These are phyloP conservation scores for Capillidium heterosporum DNA, from an alignment of 371 early-diverging fungal genomes.

Conservation along the genomic window DNA sequence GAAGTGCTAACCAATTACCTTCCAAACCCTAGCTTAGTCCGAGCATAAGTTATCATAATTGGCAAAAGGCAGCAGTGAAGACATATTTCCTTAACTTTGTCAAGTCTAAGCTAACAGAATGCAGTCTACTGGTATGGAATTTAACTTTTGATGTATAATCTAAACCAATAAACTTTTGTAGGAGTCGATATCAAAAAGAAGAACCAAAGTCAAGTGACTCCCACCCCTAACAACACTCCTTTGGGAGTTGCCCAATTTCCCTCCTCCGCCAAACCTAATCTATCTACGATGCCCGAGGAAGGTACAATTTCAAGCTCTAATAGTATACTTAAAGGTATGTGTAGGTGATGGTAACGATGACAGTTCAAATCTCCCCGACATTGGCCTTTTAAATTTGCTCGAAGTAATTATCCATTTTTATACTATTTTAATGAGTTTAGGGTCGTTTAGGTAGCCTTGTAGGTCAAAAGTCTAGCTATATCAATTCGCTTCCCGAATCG, in stretches of 20 bases:
- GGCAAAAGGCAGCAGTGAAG: too few relatives aligned
- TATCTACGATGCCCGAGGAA: constrained; percentile 23
- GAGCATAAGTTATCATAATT: too few relatives aligned
- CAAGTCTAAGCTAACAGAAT: too few relatives aligned
- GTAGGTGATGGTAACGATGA: neutral
- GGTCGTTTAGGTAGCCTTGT: constrained; percentile 52
- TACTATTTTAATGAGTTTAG: constrained; percentile 20
- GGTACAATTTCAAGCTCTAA: neutral
- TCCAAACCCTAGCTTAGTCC: too few relatives aligned
- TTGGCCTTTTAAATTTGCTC: constrained; percentile 2
- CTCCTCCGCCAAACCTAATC: constrained; percentile 23
- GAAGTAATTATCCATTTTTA: constrained; percentile 16
- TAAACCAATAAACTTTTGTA: neutral
- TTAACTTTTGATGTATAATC: neutral
- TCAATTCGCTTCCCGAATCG: constrained; percentile 48
- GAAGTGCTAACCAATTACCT: too few relatives aligned
- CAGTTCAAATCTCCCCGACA: neutral
- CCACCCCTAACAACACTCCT: constrained; percentile 60
- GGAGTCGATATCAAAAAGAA: constrained; percentile 25
- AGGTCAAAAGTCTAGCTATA: constrained; percentile 64
- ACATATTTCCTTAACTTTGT: too few relatives aligned
- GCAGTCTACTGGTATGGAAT: too few relatives aligned
- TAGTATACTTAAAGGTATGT: neutral
- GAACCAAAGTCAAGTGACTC: constrained; percentile 28
- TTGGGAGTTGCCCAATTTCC: constrained; percentile 42